Percentiles rank a stretch among this genome's conserved stretches.
Conservation (phyloP, 73 alveolate species). For the Paramecium biaurelia region DNA sequence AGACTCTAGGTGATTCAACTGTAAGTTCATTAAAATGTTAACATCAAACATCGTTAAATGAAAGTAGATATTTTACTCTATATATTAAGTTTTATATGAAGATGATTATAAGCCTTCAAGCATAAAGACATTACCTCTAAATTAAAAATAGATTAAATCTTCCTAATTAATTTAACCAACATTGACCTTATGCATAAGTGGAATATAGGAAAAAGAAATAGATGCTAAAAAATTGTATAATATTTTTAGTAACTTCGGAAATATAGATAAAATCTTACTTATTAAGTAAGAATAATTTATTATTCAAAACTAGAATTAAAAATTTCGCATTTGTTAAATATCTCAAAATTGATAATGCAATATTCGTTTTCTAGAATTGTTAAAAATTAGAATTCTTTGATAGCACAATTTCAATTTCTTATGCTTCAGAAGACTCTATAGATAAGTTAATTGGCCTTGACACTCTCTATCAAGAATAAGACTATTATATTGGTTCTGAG, state of each 20-base stretch:
- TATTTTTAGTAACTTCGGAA: slow-evolving; percentile 43
- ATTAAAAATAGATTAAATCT: background rate
- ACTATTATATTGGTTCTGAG: slow-evolving; percentile 19
- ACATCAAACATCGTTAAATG: background rate
- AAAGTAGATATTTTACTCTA: background rate
- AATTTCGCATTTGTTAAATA: slow-evolving; percentile 27
- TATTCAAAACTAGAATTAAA: background rate
- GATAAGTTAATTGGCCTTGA: slow-evolving; percentile 7
- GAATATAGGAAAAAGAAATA: background rate
- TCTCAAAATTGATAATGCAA: background rate
- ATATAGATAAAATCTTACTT: slow-evolving; percentile 12
- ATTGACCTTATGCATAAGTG: background rate
- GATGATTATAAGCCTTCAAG: background rate
- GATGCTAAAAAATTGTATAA: background rate
- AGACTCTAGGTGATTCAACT: background rate
- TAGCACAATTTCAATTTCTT: background rate
- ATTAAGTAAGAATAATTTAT: background rate
- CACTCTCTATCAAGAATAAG: background rate
- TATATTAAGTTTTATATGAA: background rate
- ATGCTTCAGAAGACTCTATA: slow-evolving; percentile 12
- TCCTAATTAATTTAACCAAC: background rate
- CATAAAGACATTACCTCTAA: background rate
- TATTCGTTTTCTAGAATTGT: slow-evolving; percentile 37
- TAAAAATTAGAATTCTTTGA: background rate
- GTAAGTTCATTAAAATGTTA: background rate